These are phyloP conservation scores for Nannizzia gypsea DNA, from an alignment of 2,329 filamentous ascomycete species.

Conservation along the genomic window DNA sequence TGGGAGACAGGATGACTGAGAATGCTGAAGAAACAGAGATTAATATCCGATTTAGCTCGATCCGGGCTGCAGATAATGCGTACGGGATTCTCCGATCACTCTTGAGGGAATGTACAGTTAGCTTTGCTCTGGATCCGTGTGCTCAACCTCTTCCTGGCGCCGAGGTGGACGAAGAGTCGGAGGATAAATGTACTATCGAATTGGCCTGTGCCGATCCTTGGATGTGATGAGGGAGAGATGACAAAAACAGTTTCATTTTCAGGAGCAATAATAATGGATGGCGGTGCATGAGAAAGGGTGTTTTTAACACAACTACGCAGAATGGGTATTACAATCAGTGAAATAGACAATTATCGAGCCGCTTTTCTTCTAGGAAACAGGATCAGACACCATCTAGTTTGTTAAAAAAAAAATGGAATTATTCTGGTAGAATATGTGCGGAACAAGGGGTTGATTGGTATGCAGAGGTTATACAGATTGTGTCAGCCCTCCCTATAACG, in stretches of 20 bases:
- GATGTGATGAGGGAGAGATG: not conserved
- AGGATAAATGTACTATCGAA: not conserved
- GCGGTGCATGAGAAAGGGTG: not conserved
- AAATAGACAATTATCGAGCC: not conserved
- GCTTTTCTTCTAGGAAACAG: not conserved
- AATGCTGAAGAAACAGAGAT: constrained; percentile 12
- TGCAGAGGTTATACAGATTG: not conserved
- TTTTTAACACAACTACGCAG: not conserved
- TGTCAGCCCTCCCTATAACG: not conserved
- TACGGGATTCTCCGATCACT: not conserved
- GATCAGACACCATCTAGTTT: not conserved
- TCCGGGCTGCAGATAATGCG: constrained; percentile 10
- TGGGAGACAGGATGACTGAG: constrained; percentile 13
- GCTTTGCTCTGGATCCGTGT: constrained; percentile 13
- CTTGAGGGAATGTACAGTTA: constrained; percentile 11
- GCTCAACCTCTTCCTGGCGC: constrained; percentile 10
- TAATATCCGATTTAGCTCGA: constrained; percentile 13
- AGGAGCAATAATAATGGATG: not conserved
- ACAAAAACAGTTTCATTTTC: not conserved
- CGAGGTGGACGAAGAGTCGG: too few species aligned
- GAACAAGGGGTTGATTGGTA: not conserved
- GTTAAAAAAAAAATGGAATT: not conserved
- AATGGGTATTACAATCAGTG: not conserved
- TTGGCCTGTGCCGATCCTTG: not conserved
- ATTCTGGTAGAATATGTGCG: not conserved